Conservation (phyloP, 106 monocot species). For the Iris macrosiphon region DNA sequence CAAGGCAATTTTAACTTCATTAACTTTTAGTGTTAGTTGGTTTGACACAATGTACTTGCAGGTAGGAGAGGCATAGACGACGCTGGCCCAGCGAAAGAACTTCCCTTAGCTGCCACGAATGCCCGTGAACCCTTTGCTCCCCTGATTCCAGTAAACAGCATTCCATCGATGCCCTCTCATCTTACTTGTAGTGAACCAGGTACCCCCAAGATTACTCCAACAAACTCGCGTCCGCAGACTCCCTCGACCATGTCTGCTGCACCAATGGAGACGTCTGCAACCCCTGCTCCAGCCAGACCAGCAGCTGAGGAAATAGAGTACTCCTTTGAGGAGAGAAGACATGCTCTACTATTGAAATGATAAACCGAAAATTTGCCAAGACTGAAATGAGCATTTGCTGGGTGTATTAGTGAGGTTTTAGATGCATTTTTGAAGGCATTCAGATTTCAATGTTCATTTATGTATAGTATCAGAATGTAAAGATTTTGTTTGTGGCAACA, state of each 20-base stretch:
- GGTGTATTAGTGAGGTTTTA: too few species aligned
- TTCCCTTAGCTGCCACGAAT: too few species aligned
- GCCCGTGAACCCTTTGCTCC: constrained; percentile 33
- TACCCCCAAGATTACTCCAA: constrained; percentile 1
- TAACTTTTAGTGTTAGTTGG: not conserved
- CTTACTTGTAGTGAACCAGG: not conserved
- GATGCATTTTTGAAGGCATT: too few species aligned
- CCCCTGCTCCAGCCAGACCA: constrained; percentile 5
- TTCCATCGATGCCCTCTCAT: constrained; percentile 11
- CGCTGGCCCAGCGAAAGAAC: not conserved
- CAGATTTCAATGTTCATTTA: too few species aligned
- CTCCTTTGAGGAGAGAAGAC: constrained; percentile 9
- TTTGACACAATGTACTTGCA: not conserved
- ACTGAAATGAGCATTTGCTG: too few species aligned
- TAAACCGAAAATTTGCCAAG: too few species aligned
- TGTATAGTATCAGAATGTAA: too few species aligned
- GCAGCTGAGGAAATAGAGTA: not conserved
- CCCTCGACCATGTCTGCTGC: constrained; percentile 15
- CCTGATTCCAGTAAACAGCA: constrained; percentile 7
- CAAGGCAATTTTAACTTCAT: not conserved
- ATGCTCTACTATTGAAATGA: too few species aligned
- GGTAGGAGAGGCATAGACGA: constrained; percentile 6
- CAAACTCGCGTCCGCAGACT: constrained; percentile 31
- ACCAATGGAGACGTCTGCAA: constrained; percentile 53
- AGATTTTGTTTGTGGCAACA: too few species aligned